These are phyloP conservation scores for Fusarium haematococcum DNA, from an alignment of 2,329 filamentous ascomycete species.

Conservation along the genomic window DNA sequence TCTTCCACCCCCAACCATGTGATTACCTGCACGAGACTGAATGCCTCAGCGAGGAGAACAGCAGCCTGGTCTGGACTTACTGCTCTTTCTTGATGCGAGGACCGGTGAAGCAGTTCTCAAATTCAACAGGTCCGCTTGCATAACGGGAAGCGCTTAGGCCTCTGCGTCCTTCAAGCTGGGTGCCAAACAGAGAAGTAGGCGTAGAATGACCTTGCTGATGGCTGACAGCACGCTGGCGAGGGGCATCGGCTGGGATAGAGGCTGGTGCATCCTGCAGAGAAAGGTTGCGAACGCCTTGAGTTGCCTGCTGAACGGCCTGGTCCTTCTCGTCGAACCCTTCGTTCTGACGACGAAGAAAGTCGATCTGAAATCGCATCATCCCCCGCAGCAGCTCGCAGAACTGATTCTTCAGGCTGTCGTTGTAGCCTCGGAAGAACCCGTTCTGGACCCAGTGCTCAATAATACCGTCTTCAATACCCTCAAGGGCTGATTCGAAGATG, in stretches of 20 bases:
- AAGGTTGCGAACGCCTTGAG: not conserved
- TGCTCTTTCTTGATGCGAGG: not conserved
- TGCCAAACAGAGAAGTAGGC: not conserved
- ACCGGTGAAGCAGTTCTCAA: conserved; percentile 28
- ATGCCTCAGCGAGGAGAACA: not conserved
- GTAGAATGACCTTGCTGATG: not conserved
- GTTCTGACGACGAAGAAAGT: not conserved
- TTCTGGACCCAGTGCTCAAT: conserved; percentile 42
- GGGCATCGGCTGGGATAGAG: not conserved
- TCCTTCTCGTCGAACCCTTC: not conserved
- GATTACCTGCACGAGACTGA: not conserved
- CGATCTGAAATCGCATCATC: conserved; percentile 9
- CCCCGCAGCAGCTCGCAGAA: conserved; percentile 37
- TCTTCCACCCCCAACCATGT: not conserved
- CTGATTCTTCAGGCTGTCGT: conserved; percentile 40
- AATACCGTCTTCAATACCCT: conserved; percentile 42
- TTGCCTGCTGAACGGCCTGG: conserved; percentile 13
- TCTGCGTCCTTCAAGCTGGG: not conserved
- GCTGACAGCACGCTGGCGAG: not conserved
- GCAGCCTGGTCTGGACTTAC: not conserved
- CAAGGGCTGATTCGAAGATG: conserved; percentile 29
- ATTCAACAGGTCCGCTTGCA: conserved; percentile 13
- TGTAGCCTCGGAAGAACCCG: conserved; percentile 37
- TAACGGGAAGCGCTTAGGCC: conserved; percentile 36
- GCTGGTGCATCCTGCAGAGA: not conserved